Conservation (phyloP, 2,329 filamentous ascomycete genomes). For the Fusarium miscanthi region DNA sequence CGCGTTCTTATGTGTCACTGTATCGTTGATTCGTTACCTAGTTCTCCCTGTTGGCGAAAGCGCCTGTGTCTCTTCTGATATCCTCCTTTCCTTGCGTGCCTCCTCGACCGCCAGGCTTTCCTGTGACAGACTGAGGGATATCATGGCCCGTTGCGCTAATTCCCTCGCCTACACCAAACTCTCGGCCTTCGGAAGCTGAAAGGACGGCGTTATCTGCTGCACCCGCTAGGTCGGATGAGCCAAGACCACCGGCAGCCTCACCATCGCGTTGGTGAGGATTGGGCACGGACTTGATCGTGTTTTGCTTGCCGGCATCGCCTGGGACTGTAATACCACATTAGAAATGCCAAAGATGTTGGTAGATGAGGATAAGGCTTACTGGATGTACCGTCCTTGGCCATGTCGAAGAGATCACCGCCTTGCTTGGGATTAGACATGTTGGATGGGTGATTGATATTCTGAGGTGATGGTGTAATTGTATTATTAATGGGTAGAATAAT, state of each 20-base stretch:
- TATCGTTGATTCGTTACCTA: neutral
- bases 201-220: slow-evolving; percentile 16
- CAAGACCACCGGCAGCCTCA: slow-evolving; percentile 17
- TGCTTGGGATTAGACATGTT: slow-evolving; percentile 22
- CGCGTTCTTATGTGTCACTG: too few relatives aligned
- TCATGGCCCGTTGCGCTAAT: slow-evolving; percentile 20
- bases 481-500: too few relatives aligned
- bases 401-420: slow-evolving; percentile 29
- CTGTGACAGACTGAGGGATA: neutral
- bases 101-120: slow-evolving; percentile 20
- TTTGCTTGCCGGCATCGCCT: slow-evolving; percentile 24
- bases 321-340: neutral
- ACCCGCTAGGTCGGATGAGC: neutral
- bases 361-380: neutral
- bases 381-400: slow-evolving; percentile 29
- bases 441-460: too few relatives aligned
- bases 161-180: neutral
- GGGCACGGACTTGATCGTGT: slow-evolving; percentile 12
- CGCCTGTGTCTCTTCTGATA: neutral
- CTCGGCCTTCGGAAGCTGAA: neutral
- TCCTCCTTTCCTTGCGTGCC: slow-evolving; percentile 24
- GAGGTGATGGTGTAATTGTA: too few relatives aligned
- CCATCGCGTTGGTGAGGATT: slow-evolving; percentile 13
- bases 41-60: slow-evolving; percentile 6
- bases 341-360: accelerated